Percentiles rank a stretch among this genome's conserved stretches.
Evolutionary conservation across 1,284 basidiomycete species (phyloP).

Genomic region (Blastosporella zonata): DNA sequence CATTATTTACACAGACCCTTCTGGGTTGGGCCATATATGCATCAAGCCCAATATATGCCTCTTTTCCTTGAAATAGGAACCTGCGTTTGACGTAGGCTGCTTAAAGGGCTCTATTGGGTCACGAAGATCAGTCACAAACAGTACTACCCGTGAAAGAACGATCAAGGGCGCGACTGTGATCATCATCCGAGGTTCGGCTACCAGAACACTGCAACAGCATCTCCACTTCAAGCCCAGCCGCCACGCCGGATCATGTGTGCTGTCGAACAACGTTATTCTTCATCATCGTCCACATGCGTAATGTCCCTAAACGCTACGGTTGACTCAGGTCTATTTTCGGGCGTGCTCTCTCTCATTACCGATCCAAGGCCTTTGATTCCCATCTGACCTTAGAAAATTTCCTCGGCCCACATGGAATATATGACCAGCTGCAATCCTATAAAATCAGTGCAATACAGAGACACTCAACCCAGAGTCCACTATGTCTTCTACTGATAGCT

Average conservation of each 20-base stretch:
- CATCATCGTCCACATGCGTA: not conserved
- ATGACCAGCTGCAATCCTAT: not conserved
- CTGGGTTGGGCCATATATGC: no score
- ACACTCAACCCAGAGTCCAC: not conserved
- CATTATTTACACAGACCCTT: no score
- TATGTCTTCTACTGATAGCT: not conserved
- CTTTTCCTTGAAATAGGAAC: no score
- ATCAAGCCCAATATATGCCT: no score
- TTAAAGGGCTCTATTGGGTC: no score
- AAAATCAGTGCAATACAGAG: not conserved
- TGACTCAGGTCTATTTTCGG: not conserved
- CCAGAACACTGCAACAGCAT: conserved; percentile 3
- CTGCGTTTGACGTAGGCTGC: no score
- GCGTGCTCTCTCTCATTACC: not conserved
- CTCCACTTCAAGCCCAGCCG: conserved; percentile 4
- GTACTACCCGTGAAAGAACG: no score
- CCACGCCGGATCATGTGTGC: not conserved
- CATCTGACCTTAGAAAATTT: not conserved
- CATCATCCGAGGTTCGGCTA: no score
- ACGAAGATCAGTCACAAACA: no score
- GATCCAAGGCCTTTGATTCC: not conserved
- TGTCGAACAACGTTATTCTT: conserved; percentile 7
- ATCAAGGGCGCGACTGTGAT: no score
- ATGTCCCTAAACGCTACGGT: not conserved
- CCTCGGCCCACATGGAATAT: conserved; percentile 3